These are phyloP conservation scores for Fusarium sulawesiense DNA, from an alignment of 2,329 filamentous ascomycete genomes.

Conservation along the genomic window DNA sequence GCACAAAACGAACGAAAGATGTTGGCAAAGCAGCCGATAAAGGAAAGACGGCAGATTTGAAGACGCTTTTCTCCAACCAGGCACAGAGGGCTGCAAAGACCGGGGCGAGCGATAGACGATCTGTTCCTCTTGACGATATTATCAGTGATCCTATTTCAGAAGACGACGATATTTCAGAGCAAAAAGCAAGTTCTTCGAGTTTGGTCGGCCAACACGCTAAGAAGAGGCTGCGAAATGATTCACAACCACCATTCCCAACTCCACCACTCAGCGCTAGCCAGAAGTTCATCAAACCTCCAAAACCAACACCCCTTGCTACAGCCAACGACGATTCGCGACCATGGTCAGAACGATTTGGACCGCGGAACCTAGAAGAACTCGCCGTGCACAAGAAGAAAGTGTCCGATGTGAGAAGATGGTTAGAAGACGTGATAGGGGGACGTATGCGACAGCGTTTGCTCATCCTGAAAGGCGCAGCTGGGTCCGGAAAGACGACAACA, in stretches of 20 bases:
- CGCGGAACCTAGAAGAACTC: conserved; percentile 80
- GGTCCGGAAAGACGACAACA: conserved; percentile 93
- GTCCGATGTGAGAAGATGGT: conserved; percentile 83
- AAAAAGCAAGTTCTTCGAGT: conserved; percentile 63
- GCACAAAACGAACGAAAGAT: conserved; percentile 55
- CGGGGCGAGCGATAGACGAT: conserved; percentile 46
- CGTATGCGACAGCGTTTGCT: conserved; percentile 76
- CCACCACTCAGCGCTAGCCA: conserved; percentile 56
- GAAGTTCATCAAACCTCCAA: conserved; percentile 62
- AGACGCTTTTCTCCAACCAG: conserved; percentile 71
- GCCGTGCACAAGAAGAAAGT: conserved; percentile 97
- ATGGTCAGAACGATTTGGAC: conserved; percentile 89
- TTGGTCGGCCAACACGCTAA: conserved; percentile 67
- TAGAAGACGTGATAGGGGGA: conserved; percentile 78
- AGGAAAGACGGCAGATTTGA: conserved; percentile 66
- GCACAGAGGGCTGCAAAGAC: conserved; percentile 60
- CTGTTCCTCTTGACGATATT: conserved; percentile 59
- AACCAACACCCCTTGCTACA: conserved; percentile 43
- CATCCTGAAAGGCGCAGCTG: conserved; percentile 89
- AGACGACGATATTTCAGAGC: conserved; percentile 66
- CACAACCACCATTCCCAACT: conserved; percentile 40
- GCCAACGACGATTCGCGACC: conserved; percentile 72
- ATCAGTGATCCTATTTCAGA: conserved; percentile 69
- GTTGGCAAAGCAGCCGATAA: conserved; percentile 59
- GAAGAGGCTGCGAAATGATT: conserved; percentile 61